phyloP scores from a whole-genome alignment of 192 early-diverging fungal genomes.

The Rhizoclosmatium globosum region DNA sequence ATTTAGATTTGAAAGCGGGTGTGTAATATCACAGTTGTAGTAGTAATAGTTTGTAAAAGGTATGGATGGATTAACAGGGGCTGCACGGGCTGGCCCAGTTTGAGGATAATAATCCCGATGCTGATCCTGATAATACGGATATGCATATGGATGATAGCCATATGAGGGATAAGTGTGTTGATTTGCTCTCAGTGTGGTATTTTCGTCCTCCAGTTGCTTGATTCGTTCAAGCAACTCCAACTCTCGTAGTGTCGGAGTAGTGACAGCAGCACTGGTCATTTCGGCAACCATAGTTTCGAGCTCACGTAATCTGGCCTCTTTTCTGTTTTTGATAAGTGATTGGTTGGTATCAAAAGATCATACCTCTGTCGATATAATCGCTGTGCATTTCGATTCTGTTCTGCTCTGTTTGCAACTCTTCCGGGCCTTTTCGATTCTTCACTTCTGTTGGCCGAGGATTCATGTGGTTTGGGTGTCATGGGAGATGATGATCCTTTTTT shows the following conservation, averaged over 20 bases:
- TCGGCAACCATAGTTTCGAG: background rate
- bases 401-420: background rate
- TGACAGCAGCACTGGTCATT: background rate
- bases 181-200: background rate
- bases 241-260: background rate
- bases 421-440: too few species aligned
- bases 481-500: too few species aligned
- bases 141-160: background rate
- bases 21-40: too few species aligned
- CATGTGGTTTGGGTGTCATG: too few species aligned
- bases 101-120: background rate
- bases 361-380: background rate
- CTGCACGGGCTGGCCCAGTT: too few species aligned
- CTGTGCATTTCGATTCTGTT: background rate
- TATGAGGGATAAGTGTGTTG: background rate
- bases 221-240: background rate
- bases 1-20: too few species aligned
- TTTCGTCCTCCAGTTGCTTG: background rate
- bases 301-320: background rate
- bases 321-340: too few species aligned
- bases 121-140: background rate
- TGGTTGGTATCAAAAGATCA: too few species aligned
- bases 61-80: too few species aligned
- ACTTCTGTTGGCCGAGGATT: too few species aligned
- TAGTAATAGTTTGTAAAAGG: too few species aligned